A percentile compares a stretch with the other conserved stretches of the same genome.
Evolutionary conservation across 169 alveolate genomes (phyloP).

Genomic region (Cryptosporidium xiaoi): DNA sequence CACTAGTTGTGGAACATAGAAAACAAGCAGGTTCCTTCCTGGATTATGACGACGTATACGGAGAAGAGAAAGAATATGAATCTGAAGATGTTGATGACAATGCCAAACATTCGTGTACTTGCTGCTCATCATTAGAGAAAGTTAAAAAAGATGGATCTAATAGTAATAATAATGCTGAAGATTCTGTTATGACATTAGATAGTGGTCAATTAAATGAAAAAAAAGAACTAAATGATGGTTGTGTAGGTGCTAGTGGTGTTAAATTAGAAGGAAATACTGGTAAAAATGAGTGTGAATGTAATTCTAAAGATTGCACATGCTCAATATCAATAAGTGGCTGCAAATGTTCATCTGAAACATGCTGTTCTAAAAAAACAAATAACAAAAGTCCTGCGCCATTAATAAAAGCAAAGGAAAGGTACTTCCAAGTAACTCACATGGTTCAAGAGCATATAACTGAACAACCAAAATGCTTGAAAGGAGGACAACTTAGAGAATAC

Average conservation of each 20-base stretch:
- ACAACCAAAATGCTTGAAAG: conserved; percentile 90
- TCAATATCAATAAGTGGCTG: conserved; percentile 14
- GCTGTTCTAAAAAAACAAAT: conserved; percentile 14
- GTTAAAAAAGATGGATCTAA: not conserved
- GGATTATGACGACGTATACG: conserved; percentile 7
- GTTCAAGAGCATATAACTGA: conserved; percentile 87
- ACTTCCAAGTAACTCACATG: conserved; percentile 91
- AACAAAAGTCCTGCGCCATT: conserved; percentile 70
- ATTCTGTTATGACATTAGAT: not conserved
- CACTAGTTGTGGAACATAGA: conserved; percentile 89
- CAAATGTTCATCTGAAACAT: conserved; percentile 36
- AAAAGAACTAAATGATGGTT: no score
- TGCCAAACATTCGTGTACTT: not conserved
- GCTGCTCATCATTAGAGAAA: conserved; percentile 5
- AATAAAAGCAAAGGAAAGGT: conserved; percentile 78
- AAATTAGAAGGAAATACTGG: not conserved
- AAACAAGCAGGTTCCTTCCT: conserved; percentile 77
- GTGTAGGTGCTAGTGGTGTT: not conserved
- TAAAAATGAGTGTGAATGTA: conserved; percentile 1
- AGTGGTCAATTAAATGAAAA: not conserved
- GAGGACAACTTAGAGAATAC: conserved; percentile 90
- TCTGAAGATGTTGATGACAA: not conserved
- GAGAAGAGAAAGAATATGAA: conserved; percentile 17
- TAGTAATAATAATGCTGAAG: not conserved
- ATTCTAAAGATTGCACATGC: conserved; percentile 35